Percentiles rank a stretch among this genome's conserved stretches.
These are phyloP conservation scores for Tricholoma sp. DNA, from an alignment of 768 basidiomycete species.

Conservation along the genomic window DNA sequence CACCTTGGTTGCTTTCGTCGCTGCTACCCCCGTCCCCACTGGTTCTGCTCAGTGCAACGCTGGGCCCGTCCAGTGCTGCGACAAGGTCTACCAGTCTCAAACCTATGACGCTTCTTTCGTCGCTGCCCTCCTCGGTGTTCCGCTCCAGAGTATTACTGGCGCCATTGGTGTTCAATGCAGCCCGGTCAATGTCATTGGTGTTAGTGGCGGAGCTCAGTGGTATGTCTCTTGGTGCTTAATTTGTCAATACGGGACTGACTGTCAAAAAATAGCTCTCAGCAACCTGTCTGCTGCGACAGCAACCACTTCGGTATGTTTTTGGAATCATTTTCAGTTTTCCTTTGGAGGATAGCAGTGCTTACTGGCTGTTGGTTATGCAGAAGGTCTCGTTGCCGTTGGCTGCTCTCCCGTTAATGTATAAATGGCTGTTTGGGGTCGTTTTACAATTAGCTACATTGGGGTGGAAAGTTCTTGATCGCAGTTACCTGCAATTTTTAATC, in stretches of 20 bases:
- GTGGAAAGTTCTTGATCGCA: neutral
- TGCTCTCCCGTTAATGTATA: neutral
- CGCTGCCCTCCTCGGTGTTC: slow-evolving; percentile 7
- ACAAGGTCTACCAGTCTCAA: slow-evolving; percentile 11
- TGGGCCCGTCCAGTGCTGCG: slow-evolving; percentile 25
- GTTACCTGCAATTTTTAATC: neutral
- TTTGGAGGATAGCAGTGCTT: neutral
- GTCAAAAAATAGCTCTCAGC: neutral
- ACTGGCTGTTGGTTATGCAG: neutral
- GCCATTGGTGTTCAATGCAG: slow-evolving; percentile 18
- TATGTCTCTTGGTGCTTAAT: slow-evolving; percentile 6
- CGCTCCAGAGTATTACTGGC: slow-evolving; percentile 9
- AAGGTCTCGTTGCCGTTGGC: neutral
- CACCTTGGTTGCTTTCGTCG: neutral
- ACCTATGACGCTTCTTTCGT: slow-evolving; percentile 2
- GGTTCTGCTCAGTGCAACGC: slow-evolving; percentile 23
- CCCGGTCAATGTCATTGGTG: slow-evolving; percentile 18
- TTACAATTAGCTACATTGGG: neutral
- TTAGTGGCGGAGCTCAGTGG: slow-evolving; percentile 13
- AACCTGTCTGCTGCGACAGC: slow-evolving; percentile 8
- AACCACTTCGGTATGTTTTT: slow-evolving; percentile 5
- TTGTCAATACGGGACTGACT: neutral
- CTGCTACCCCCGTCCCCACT: slow-evolving; percentile 14
- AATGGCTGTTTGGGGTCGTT: neutral
- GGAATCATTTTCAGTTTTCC: neutral